Evolutionary conservation across 139 green algal genomes (phyloP).

Genomic region (Astrephomene gubernaculifera): DNA sequence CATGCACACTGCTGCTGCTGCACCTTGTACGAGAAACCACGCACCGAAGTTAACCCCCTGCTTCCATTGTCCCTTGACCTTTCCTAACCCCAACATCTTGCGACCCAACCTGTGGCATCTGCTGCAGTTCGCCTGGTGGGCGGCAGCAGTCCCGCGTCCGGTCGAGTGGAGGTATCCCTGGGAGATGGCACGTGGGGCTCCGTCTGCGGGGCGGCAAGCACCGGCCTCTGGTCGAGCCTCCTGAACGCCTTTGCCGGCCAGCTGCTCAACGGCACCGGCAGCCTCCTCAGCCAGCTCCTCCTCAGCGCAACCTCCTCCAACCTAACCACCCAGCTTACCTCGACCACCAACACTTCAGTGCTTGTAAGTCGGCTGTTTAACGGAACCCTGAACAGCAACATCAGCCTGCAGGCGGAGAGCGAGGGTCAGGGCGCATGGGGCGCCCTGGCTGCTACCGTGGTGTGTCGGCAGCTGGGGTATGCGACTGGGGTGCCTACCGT

Average conservation of each 20-base stretch:
- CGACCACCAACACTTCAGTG: too few species aligned
- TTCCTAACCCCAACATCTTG: background rate
- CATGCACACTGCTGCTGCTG: background rate
- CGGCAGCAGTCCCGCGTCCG: background rate
- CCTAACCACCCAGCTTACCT: too few species aligned
- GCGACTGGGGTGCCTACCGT: background rate
- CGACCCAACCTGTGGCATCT: background rate
- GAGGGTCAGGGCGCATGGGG: background rate
- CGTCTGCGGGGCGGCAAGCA: background rate
- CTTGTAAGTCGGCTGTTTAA: too few species aligned
- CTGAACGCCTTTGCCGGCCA: too few species aligned
- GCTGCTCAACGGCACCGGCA: too few species aligned
- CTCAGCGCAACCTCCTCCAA: too few species aligned
- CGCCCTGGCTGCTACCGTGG: background rate
- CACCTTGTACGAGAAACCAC: background rate
- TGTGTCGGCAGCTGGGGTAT: conserved; percentile 21
- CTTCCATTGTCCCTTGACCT: background rate
- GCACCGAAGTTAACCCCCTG: background rate
- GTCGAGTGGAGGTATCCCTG: background rate
- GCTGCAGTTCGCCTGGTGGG: background rate
- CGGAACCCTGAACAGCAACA: too few species aligned
- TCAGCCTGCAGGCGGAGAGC: too few species aligned
- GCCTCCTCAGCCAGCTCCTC: too few species aligned
- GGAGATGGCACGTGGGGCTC: conserved; percentile 2
- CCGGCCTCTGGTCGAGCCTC: background rate